These are phyloP conservation scores for Dothistroma septosporum DNA, from an alignment of 2,329 filamentous ascomycete genomes.

Conservation along the genomic window DNA sequence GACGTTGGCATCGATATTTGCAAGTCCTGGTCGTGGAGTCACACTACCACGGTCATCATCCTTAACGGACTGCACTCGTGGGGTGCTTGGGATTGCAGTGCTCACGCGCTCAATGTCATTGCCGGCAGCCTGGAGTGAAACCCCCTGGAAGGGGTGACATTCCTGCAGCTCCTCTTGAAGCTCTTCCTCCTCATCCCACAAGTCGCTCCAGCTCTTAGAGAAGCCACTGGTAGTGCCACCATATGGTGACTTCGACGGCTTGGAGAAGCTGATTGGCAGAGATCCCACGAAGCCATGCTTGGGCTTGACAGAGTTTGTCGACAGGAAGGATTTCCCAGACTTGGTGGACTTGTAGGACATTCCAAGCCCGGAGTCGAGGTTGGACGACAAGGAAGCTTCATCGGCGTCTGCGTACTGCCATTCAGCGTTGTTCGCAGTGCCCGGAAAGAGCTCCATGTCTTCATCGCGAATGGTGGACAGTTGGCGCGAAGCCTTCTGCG, in stretches of 20 bases:
- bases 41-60: constrained; percentile 47
- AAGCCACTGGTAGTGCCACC: constrained; percentile 47
- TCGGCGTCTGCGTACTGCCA: constrained; percentile 73
- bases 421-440: constrained; percentile 61
- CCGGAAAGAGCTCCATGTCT: constrained; percentile 80
- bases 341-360: constrained; percentile 73
- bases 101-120: constrained; percentile 37
- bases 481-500: constrained; percentile 68
- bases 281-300: constrained; percentile 70
- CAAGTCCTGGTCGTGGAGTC: constrained; percentile 50
- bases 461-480: constrained; percentile 80
- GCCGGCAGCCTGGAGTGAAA: constrained; percentile 32
- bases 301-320: constrained; percentile 55
- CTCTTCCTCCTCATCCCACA: constrained; percentile 92
- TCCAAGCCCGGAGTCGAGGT: constrained; percentile 76
- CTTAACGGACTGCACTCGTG: constrained; percentile 39
- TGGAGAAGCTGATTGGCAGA: constrained; percentile 58
- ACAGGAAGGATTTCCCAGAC: constrained; percentile 28
- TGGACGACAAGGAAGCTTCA: constrained; percentile 77
- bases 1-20: constrained; percentile 51
- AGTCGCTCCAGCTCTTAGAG: constrained; percentile 98
- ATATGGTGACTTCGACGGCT: constrained; percentile 50
- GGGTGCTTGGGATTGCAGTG: constrained; percentile 57
- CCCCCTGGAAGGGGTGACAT: constrained; percentile 45
- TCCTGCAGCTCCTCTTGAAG: constrained; percentile 65